Conservation (phyloP, 805 yeast species). For the Myxozyma geophila region DNA sequence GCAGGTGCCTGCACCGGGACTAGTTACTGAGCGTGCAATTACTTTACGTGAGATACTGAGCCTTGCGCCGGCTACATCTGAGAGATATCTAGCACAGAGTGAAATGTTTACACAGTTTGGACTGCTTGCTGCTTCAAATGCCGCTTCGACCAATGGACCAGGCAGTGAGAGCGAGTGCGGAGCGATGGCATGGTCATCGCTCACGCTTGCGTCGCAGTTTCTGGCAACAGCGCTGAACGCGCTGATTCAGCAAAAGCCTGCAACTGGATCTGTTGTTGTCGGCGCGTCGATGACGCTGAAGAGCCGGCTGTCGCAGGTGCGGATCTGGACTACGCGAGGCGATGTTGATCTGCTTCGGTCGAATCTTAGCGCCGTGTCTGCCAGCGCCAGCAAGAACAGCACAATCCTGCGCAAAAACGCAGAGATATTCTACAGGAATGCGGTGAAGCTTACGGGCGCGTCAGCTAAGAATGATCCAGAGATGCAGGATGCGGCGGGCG, state of each 20-base stretch:
- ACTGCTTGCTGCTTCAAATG: constrained; percentile 14
- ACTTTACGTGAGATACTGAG: constrained; percentile 18
- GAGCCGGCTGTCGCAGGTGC: constrained; percentile 18
- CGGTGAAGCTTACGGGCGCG: constrained; percentile 29
- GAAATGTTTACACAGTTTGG: constrained; percentile 39
- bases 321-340: constrained; percentile 38
- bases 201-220: constrained; percentile 32
- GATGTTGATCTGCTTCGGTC: constrained; percentile 40
- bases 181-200: constrained; percentile 35
- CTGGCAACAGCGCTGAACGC: constrained; percentile 20
- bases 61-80: constrained; percentile 21
- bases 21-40: background rate
- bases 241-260: background rate
- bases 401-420: constrained; percentile 38
- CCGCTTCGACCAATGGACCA: background rate
- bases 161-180: constrained; percentile 1
- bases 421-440: constrained; percentile 38
- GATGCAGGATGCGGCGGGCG: constrained; percentile 16
- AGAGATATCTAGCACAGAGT: constrained; percentile 39
- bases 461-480: constrained; percentile 16
- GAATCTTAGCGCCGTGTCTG: constrained; percentile 22
- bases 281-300: constrained; percentile 18
- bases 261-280: constrained; percentile 8
- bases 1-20: constrained; percentile 11
- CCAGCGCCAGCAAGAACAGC: constrained; percentile 36